Percentiles rank a stretch among this genome's conserved stretches.
These are phyloP conservation scores for Inonotus hispidus DNA, from an alignment of 1,284 basidiomycete genomes.

Conservation along the genomic window DNA sequence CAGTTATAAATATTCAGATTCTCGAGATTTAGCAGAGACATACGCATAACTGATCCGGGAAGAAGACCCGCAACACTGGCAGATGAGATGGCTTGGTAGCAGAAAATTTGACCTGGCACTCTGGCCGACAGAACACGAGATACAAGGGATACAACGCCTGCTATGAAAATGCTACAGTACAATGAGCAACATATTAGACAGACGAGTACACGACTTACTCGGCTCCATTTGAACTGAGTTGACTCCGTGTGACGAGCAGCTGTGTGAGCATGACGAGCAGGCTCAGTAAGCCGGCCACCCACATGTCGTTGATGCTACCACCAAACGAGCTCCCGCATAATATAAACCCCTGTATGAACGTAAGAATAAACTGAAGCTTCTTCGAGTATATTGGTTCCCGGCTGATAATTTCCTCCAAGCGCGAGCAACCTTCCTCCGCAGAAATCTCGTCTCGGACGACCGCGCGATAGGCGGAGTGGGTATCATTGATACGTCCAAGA, in stretches of 20 bases:
- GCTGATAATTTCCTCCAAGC: conserved; percentile 44
- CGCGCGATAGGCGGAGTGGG: conserved; percentile 69
- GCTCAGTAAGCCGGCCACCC: conserved; percentile 58
- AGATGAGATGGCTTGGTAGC: conserved; percentile 18
- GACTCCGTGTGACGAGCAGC: conserved; percentile 69
- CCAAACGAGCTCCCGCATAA: conserved; percentile 80
- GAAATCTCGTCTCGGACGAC: conserved; percentile 85
- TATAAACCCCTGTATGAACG: conserved; percentile 63
- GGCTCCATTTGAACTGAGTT: conserved; percentile 82
- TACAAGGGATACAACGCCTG: conserved; percentile 14
- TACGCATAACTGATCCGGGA: conserved; percentile 18
- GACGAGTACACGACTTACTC: conserved; percentile 53
- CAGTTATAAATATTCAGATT: background rate
- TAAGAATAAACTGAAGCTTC: conserved; percentile 34
- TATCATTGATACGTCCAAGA: conserved; percentile 70
- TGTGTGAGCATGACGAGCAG: conserved; percentile 63
- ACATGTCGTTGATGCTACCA: conserved; percentile 80
- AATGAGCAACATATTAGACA: conserved; percentile 3
- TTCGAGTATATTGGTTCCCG: conserved; percentile 56
- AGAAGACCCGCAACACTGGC: conserved; percentile 14
- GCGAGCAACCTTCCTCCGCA: conserved; percentile 58
- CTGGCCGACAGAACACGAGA: conserved; percentile 2
- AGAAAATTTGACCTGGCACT: conserved; percentile 20
- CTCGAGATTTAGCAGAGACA: background rate
- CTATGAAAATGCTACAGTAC: conserved; percentile 5